Evolutionary conservation across 768 basidiomycete species (phyloP).

Genomic region (Calocera cornea): DNA sequence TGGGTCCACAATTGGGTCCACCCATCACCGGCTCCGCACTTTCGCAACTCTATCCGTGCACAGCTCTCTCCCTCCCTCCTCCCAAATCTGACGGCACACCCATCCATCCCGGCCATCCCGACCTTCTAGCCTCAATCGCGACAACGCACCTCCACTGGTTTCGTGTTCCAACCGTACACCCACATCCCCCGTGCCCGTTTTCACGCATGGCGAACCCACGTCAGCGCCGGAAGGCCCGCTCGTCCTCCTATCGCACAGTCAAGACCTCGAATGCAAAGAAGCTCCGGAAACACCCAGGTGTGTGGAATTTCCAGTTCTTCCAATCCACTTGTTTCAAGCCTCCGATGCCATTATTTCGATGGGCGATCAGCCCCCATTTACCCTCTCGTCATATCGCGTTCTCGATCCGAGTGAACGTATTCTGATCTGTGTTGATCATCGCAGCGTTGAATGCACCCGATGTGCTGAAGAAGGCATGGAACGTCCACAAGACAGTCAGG

Average conservation of each 20-base stretch:
- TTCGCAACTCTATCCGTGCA: slow-evolving; percentile 1
- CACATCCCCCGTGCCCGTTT: too few species aligned
- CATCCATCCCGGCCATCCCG: not conserved
- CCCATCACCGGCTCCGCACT: not conserved
- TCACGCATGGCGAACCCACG: slow-evolving; percentile 78
- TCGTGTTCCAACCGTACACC: not conserved
- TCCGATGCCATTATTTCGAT: not conserved
- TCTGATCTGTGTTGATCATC: slow-evolving; percentile 8
- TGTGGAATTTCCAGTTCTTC: slow-evolving; percentile 17
- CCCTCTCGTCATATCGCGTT: not conserved
- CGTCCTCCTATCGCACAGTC: slow-evolving; percentile 56
- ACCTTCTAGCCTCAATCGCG: not conserved
- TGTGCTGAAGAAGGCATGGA: slow-evolving; percentile 73
- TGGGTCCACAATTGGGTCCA: slow-evolving; percentile 6
- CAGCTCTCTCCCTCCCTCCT: not conserved
- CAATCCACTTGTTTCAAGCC: not conserved
- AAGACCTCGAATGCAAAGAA: slow-evolving; percentile 53
- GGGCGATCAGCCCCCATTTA: not conserved
- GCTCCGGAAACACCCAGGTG: slow-evolving; percentile 65
- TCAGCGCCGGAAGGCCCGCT: slow-evolving; percentile 75
- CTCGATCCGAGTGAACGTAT: slow-evolving; percentile 5
- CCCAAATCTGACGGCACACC: not conserved
- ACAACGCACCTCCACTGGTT: not conserved
- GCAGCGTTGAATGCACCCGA: slow-evolving; percentile 71
- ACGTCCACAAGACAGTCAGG: slow-evolving; percentile 68